A percentile compares a stretch with the other conserved stretches of the same genome.
Conservation (phyloP, 129 eudicot genomes). For the Logfia minima region DNA sequence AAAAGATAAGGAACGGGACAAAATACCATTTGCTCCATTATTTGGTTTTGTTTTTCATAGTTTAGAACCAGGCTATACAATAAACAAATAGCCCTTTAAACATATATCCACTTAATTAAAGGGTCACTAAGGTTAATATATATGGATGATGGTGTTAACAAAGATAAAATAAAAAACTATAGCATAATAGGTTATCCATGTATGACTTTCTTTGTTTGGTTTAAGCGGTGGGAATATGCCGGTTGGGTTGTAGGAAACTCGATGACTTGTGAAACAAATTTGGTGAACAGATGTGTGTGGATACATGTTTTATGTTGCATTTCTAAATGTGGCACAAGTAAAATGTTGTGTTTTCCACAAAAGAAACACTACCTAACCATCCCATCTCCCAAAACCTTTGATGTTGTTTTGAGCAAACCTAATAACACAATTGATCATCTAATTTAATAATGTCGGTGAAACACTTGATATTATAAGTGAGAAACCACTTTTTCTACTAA, state of each 20-base stretch:
- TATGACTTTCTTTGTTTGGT: background rate
- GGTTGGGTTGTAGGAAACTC: background rate
- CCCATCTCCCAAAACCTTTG: background rate
- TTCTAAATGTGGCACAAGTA: background rate
- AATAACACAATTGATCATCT: background rate
- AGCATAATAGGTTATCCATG: background rate
- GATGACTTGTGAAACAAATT: background rate
- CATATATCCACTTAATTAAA: background rate
- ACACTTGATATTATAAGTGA: background rate
- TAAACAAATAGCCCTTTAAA: background rate
- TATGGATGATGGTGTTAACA: background rate
- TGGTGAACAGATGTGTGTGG: background rate
- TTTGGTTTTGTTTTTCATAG: background rate
- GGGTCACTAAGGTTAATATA: no score
- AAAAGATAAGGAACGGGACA: constrained; percentile 22
- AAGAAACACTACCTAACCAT: constrained; percentile 20
- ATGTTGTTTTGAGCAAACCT: background rate
- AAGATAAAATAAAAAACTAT: background rate
- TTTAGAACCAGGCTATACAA: constrained; percentile 22
- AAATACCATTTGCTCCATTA: constrained; percentile 8
- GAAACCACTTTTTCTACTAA: no score
- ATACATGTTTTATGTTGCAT: background rate
- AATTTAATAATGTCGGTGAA: background rate
- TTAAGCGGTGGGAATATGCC: background rate
- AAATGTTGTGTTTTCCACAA: constrained; percentile 8